Evolutionary conservation across 2,329 filamentous ascomycete species (phyloP).

Genomic region (Hymenoscyphus infarciens): DNA sequence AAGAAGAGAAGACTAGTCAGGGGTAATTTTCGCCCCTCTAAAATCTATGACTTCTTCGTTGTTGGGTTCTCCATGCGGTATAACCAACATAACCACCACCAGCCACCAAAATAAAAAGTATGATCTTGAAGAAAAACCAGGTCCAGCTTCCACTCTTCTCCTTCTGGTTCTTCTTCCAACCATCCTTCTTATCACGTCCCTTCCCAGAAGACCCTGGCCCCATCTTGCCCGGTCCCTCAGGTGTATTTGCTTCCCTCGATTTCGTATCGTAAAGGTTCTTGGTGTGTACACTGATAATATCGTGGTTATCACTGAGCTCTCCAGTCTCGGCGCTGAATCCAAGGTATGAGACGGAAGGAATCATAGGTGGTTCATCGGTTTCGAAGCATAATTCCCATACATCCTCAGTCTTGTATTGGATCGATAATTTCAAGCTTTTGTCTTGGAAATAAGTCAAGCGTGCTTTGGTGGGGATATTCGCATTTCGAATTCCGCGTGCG

Average conservation of each 20-base stretch:
- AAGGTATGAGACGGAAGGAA: slow-evolving; percentile 73
- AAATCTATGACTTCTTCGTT: slow-evolving; percentile 34
- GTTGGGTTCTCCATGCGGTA: slow-evolving; percentile 67
- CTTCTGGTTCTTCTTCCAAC: slow-evolving; percentile 20
- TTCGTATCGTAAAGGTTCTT: slow-evolving; percentile 80
- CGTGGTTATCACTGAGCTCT: slow-evolving; percentile 95
- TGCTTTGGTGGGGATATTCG: slow-evolving; percentile 76
- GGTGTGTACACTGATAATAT: slow-evolving; percentile 82
- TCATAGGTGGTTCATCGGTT: slow-evolving; percentile 63
- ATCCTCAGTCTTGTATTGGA: slow-evolving; percentile 89
- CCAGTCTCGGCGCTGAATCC: slow-evolving; percentile 87
- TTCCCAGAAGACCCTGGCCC: not conserved
- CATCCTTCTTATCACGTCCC: slow-evolving; percentile 11
- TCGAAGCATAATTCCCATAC: slow-evolving; percentile 91
- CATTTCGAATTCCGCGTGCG: slow-evolving; percentile 82
- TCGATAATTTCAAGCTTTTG: slow-evolving; percentile 81
- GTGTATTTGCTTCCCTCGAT: slow-evolving; percentile 58
- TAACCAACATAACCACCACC: slow-evolving; percentile 81
- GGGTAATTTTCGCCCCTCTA: slow-evolving; percentile 14
- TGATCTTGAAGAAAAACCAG: slow-evolving; percentile 76
- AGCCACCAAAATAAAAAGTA: slow-evolving; percentile 68
- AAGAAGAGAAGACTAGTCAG: too few species aligned
- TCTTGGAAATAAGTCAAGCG: slow-evolving; percentile 96
- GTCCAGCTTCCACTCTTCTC: slow-evolving; percentile 52
- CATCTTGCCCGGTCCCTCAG: slow-evolving; percentile 10